phyloP scores from a whole-genome alignment of 768 basidiomycete genomes.

The Mycena albidolilacea region DNA sequence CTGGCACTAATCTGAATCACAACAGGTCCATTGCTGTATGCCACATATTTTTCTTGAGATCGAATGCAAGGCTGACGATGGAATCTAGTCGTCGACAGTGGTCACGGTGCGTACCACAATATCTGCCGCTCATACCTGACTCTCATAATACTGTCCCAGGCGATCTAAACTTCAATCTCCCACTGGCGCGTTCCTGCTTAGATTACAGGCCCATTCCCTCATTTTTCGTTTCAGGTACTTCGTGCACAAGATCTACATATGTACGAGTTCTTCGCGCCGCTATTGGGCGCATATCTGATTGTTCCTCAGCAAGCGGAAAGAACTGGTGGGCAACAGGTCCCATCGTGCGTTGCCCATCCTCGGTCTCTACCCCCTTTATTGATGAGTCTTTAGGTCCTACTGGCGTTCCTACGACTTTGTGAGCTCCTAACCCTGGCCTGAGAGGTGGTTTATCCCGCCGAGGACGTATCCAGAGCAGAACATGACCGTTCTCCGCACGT shows the following conservation, averaged over 20 bases:
- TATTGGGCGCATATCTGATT: background rate
- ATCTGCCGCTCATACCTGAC: too few species aligned
- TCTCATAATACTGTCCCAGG: conserved; percentile 9
- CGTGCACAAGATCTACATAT: conserved; percentile 38
- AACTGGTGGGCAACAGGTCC: conserved; percentile 39
- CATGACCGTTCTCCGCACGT: too few species aligned
- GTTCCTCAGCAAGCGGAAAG: conserved; percentile 30
- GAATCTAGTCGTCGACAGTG: conserved; percentile 20
- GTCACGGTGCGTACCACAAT: conserved; percentile 24
- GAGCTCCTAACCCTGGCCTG: background rate
- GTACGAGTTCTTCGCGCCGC: conserved; percentile 4
- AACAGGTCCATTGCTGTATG: conserved; percentile 35
- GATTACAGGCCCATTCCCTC: background rate
- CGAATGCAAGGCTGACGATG: background rate
- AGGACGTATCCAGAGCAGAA: too few species aligned
- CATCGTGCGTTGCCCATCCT: conserved; percentile 17
- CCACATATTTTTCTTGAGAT: background rate
- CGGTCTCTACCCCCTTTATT: background rate
- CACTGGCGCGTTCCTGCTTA: conserved; percentile 27
- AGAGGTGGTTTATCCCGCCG: too few species aligned
- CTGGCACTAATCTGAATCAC: background rate
- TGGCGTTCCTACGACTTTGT: conserved; percentile 35
- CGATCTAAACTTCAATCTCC: conserved; percentile 32
- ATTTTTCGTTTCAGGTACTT: conserved; percentile 28
- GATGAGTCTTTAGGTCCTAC: conserved; percentile 1